Evolutionary conservation across 768 basidiomycete species (phyloP), one percentile per base, ranked within the genome.

Genomic region (Pulveroboletus sp.): DNA sequence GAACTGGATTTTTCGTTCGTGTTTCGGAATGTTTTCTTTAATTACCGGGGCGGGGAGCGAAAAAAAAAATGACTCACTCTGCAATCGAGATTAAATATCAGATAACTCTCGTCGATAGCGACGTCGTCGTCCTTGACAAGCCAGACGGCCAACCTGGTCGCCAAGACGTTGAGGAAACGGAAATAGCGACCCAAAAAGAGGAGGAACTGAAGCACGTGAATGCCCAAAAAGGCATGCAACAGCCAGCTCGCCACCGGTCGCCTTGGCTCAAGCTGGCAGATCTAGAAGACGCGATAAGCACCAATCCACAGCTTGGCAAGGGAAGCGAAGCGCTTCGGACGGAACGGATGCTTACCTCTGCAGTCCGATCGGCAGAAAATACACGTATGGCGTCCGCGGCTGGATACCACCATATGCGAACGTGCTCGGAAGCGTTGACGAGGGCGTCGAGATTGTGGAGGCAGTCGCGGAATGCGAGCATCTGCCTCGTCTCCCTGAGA

Each of bases 391-490:
- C 69, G 50, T 85, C 84, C 13, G 82, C 77, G 42, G 87, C 83
- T 3, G 94, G 93, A 70, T 85, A 95, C 94, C 94, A 99, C 90
- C 91, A 96, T 16, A 93, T 76, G 16, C 93, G 77, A n/a, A 90
- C 88, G 64, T 96, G 92, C 68, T 99, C 81, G 2, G 89, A 83
- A n/a, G 82, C 73, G 43, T 58, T 61, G 24, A 76, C 80, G 43
- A 89, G 63, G 3, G 65, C 51, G 49, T 86, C 79, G n/a, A 91
- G 61, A 45, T 75, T 68, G 24, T 67, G 58, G 46, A 89, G 61
- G 54, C 81, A 78, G n/a, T 81, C 72, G 34, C 82, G 80, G 59
- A 94, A 90, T 11, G 72, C 55, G 29, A 80, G 63, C 13, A 82
- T 75, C 50, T 78, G 75, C 56, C 86, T 85, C 0, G 75, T 68